Base-by-base conservation (phyloP, 2,329 filamentous ascomycete species). In the Clonostachys sp. region DNA sequence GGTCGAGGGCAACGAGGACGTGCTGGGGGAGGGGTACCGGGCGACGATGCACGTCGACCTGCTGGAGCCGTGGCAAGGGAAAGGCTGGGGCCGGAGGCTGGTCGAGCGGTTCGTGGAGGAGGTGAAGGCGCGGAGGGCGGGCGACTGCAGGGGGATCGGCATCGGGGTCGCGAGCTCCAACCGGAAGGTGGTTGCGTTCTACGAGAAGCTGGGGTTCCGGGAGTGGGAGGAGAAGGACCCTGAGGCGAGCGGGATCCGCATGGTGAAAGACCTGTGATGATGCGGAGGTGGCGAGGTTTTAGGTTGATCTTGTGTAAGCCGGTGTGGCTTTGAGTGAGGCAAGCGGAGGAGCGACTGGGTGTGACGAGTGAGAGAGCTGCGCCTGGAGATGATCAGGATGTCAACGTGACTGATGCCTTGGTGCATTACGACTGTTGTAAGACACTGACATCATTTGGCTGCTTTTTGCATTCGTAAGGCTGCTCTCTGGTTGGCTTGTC, bases 31-130 rank as follows among this genome's bases (percentile, higher is more conserved):
- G 14, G 48, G 53, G 18, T 73, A 65, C 52, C 56, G 64, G 49
- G 72, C 66, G 5, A 76, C 72, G 48, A 66, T 77, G 72, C 74
- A 77, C 57, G 73, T 77, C 45, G 71, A 78, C 51, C 50, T 78
- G 52, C 56, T 77, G 47, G 63, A 63, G 30, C 55, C 48, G 48
- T 71, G 57, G 53, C 71, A 74, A 61, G 63, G 64, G 0, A 50
- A 57, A 30, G 74, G 73, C 2, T 77, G 72, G 72, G 74, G 74
- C 5, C 56, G 64, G 48, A 59, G 59, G 61, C 46, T 72, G 61
- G 60, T 74, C 44, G 65, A 67, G 41, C 49, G 43, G 50, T 73
- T 75, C 51, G 61, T 74, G n/a, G 62, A 61, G 46, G 66, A 63
- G 38, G 60, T 75, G 45, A 55, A 41, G 56, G 48, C 44, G 48